These are phyloP conservation scores for Aspergillus glaucus DNA, from an alignment of 2,329 filamentous ascomycete genomes.

Conservation along the genomic window DNA sequence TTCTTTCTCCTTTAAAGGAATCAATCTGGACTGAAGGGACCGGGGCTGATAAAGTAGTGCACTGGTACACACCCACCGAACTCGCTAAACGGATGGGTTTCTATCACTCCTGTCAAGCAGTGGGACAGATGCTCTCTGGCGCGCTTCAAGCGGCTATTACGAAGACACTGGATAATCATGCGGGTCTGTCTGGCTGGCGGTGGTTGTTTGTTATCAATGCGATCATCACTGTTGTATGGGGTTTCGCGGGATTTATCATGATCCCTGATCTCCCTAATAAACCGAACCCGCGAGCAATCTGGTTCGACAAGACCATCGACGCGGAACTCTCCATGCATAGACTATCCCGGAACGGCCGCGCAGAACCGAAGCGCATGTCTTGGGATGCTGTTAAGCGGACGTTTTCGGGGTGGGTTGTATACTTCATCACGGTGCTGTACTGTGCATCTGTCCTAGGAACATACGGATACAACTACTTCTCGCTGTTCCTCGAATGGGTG, in stretches of 20 bases:
- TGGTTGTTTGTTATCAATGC: constrained; percentile 36
- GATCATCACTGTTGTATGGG: constrained; percentile 33
- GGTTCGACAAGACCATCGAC: constrained; percentile 35
- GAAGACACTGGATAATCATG: constrained; percentile 23
- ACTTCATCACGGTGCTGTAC: constrained; percentile 43
- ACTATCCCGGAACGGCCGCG: constrained; percentile 39
- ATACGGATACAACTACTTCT: constrained; percentile 37
- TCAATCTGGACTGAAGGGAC: not conserved
- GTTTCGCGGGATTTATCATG: constrained; percentile 29
- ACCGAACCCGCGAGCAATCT: constrained; percentile 16
- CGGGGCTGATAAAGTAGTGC: constrained; percentile 4
- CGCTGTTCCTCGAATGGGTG: constrained; percentile 17
- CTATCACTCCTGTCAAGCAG: constrained; percentile 24
- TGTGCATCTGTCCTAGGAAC: constrained; percentile 42
- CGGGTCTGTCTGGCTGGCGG: constrained; percentile 29
- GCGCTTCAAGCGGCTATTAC: constrained; percentile 26
- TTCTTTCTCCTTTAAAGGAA: too few relatives aligned
- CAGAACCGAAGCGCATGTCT: constrained; percentile 42
- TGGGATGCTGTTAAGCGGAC: constrained; percentile 42
- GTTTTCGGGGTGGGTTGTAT: constrained; percentile 40
- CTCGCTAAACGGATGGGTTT: constrained; percentile 29
- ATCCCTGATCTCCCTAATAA: constrained; percentile 35
- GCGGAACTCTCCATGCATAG: constrained; percentile 40
- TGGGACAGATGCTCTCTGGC: constrained; percentile 26
- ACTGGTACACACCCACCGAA: constrained; percentile 36